Conservation (phyloP, 371 early-diverging fungal species). For the Rhizopus microsporus region DNA sequence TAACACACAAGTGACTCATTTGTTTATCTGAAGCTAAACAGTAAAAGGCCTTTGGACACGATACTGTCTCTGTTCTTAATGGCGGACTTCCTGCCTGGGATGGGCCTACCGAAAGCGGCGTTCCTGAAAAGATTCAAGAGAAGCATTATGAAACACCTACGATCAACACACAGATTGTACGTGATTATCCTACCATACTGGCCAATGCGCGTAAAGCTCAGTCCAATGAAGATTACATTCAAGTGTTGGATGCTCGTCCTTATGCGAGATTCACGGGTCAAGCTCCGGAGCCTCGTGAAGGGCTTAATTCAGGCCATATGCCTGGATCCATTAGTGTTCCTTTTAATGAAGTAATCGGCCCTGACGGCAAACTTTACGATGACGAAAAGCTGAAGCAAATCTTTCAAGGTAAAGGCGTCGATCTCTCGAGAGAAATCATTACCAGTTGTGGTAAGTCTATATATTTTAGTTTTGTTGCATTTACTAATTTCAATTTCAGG, state of each 20-base stretch:
- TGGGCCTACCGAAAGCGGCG: conserved; percentile 35
- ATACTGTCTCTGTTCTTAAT: conserved; percentile 80
- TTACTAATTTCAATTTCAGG: conserved; percentile 23
- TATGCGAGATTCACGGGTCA: conserved; percentile 69
- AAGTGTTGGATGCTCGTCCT: conserved; percentile 87
- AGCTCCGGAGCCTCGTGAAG: conserved; percentile 84
- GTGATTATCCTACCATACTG: conserved; percentile 60
- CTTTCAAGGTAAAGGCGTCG: conserved; percentile 52
- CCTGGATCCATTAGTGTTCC: conserved; percentile 77
- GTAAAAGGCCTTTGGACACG: conserved; percentile 79
- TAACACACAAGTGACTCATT: conserved; percentile 13
- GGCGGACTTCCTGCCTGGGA: conserved; percentile 89
- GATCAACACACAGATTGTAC: conserved; percentile 49
- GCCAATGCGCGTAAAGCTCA: conserved; percentile 45
- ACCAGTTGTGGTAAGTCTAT: conserved; percentile 62
- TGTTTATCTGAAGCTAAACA: not conserved
- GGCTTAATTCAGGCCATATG: conserved; percentile 87
- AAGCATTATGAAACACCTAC: conserved; percentile 42
- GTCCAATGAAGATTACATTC: conserved; percentile 22
- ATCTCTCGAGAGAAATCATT: conserved; percentile 59
- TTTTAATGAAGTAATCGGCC: conserved; percentile 57
- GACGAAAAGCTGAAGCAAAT: conserved; percentile 50
- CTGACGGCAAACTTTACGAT: conserved; percentile 38
- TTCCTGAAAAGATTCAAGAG: conserved; percentile 13
- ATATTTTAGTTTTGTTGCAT: not conserved